These are phyloP conservation scores for Heliamphora ciliata DNA, from an alignment of 179 eudicot genomes.

Conservation along the genomic window DNA sequence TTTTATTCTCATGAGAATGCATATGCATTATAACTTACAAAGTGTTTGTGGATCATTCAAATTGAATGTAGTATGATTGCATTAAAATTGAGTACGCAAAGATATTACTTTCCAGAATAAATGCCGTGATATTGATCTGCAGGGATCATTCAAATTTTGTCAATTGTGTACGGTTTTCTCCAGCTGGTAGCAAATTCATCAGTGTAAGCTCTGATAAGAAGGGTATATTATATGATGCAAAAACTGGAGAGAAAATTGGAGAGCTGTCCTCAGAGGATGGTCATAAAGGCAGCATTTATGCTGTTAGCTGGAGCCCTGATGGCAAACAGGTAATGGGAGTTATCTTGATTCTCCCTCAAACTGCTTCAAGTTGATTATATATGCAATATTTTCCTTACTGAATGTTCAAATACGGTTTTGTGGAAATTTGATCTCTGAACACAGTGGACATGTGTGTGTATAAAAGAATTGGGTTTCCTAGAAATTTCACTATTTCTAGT, in stretches of 20 bases:
- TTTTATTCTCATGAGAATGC: too few species aligned
- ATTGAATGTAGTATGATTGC: background rate
- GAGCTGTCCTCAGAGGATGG: conserved; percentile 78
- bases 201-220: conserved; percentile 91
- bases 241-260: conserved; percentile 79
- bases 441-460: background rate
- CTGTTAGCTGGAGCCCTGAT: conserved; percentile 96
- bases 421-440: too few species aligned
- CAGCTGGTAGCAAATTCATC: conserved; percentile 86
- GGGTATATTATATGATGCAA: conserved; percentile 78
- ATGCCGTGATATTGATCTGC: conserved; percentile 21
- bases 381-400: background rate
- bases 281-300: conserved; percentile 92
- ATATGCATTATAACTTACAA: background rate
- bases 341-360: conserved; percentile 1
- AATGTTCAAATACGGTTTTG: background rate
- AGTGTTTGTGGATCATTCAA: background rate
- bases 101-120: background rate
- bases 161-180: conserved; percentile 91
- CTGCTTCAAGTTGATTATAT: background rate
- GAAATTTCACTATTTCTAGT: background rate
- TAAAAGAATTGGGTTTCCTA: background rate
- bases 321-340: conserved; percentile 58
- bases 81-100: background rate
- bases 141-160: conserved; percentile 93